These are phyloP conservation scores for Vitis amurensis DNA, from an alignment of 164 flowering plant genomes.

Conservation along the genomic window DNA sequence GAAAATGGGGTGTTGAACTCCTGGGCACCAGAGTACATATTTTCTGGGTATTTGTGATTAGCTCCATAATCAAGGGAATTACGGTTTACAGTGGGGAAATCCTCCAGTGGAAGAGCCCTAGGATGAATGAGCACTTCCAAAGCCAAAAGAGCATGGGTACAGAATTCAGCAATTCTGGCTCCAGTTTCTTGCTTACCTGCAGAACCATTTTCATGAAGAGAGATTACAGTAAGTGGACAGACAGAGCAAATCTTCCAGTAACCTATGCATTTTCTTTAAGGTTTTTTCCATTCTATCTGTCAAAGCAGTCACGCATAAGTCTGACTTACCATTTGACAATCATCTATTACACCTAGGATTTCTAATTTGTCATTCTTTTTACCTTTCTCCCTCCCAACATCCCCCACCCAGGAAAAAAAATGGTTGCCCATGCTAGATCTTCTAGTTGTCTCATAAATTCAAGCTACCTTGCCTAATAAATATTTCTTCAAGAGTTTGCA, in stretches of 20 bases:
- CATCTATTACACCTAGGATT: too few species aligned
- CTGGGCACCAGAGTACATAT: constrained; percentile 21
- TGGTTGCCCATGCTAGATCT: too few species aligned
- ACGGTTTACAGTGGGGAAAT: constrained; percentile 26
- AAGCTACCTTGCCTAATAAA: too few species aligned
- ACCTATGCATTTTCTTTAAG: too few species aligned
- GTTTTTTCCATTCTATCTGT: too few species aligned
- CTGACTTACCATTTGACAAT: too few species aligned
- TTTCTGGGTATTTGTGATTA: constrained; percentile 22
- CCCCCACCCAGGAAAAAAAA: too few species aligned
- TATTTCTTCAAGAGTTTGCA: too few species aligned
- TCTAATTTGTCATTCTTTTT: too few species aligned
- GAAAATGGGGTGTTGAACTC: constrained; percentile 16
- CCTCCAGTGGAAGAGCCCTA: constrained; percentile 59
- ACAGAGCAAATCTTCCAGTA: background rate
- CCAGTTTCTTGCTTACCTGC: constrained; percentile 75
- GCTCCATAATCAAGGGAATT: constrained; percentile 12
- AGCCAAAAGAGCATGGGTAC: constrained; percentile 68
- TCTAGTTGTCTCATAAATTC: too few species aligned
- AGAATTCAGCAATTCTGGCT: constrained; percentile 67
- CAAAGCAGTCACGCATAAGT: too few species aligned
- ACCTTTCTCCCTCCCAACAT: too few species aligned
- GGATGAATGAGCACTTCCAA: constrained; percentile 89
- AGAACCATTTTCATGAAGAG: constrained; percentile 11
- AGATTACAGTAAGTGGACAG: background rate